These are phyloP conservation scores for Forsythia viridissima DNA, from an alignment of 257 asterid genomes.

Conservation along the genomic window DNA sequence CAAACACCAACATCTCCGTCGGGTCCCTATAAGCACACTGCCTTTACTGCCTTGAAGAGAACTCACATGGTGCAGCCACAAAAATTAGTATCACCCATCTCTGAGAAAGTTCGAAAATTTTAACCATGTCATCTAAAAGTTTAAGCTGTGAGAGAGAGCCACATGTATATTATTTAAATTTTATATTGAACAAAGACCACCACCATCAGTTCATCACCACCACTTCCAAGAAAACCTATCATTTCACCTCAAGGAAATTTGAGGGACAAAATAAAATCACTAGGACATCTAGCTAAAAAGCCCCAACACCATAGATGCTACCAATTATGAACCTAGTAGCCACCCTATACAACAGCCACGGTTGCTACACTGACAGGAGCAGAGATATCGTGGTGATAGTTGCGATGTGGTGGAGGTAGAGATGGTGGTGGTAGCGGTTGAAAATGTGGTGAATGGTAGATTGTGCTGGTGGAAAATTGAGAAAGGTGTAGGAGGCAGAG, in stretches of 20 bases:
- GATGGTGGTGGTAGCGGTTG: too few species aligned
- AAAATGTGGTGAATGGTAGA: too few species aligned
- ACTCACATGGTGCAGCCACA: background rate
- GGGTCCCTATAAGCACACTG: background rate
- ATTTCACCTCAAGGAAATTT: background rate
- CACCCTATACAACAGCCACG: background rate
- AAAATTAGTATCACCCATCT: background rate
- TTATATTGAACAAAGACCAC: background rate
- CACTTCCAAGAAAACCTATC: background rate
- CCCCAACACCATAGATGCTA: background rate
- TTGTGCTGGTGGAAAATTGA: too few species aligned
- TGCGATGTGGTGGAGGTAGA: too few species aligned
- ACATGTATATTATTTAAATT: background rate
- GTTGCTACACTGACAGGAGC: background rate
- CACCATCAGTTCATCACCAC: background rate
- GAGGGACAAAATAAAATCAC: background rate
- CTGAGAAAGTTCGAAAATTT: background rate
- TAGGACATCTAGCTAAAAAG: background rate
- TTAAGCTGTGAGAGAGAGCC: too few species aligned
- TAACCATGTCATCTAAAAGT: background rate
- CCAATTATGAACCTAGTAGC: background rate
- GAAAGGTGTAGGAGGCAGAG: too few species aligned
- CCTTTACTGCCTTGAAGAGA: background rate
- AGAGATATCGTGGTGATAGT: too few species aligned
- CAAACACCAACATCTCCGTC: background rate